These are phyloP conservation scores for Aspergillus awamori DNA, from an alignment of 2,329 filamentous ascomycete species.

Conservation along the genomic window DNA sequence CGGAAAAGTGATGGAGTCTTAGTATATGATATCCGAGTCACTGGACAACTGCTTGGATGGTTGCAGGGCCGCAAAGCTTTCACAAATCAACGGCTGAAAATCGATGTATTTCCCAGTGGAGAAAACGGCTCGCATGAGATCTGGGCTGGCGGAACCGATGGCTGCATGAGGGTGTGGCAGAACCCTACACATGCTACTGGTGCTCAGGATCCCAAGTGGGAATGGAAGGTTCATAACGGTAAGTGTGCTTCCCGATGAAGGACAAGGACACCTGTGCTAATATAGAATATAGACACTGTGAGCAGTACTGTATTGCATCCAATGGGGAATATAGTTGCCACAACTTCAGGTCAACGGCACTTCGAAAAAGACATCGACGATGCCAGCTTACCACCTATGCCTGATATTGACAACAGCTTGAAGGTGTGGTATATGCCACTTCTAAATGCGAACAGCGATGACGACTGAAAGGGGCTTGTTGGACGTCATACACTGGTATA, in stretches of 20 bases:
- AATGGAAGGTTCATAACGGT: slow-evolving; percentile 52
- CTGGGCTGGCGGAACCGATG: slow-evolving; percentile 63
- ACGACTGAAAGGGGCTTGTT: neutral
- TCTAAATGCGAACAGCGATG: slow-evolving; percentile 5
- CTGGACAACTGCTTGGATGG: slow-evolving; percentile 54
- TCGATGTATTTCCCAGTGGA: slow-evolving; percentile 52
- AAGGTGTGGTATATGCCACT: slow-evolving; percentile 46
- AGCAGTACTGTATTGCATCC: slow-evolving; percentile 52
- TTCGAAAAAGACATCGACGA: slow-evolving; percentile 27
- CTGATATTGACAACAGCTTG: slow-evolving; percentile 39
- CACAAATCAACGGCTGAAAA: slow-evolving; percentile 60
- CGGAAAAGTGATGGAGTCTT: slow-evolving; percentile 58
- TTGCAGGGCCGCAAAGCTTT: slow-evolving; percentile 49
- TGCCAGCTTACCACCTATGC: neutral
- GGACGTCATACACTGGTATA: neutral
- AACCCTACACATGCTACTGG: slow-evolving; percentile 48
- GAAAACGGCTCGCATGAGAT: slow-evolving; percentile 52
- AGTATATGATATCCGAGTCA: slow-evolving; percentile 63
- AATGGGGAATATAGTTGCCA: slow-evolving; percentile 51
- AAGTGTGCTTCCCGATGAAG: slow-evolving; percentile 15
- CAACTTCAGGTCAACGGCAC: slow-evolving; percentile 51
- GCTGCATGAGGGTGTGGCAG: slow-evolving; percentile 55
- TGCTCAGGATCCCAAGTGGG: slow-evolving; percentile 45
- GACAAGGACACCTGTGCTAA: slow-evolving; percentile 6
- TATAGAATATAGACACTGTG: slow-evolving; percentile 44